Evolutionary conservation across 2,329 filamentous ascomycete species (phyloP).

Genomic region (Colletotrichum ledebouriae): DNA sequence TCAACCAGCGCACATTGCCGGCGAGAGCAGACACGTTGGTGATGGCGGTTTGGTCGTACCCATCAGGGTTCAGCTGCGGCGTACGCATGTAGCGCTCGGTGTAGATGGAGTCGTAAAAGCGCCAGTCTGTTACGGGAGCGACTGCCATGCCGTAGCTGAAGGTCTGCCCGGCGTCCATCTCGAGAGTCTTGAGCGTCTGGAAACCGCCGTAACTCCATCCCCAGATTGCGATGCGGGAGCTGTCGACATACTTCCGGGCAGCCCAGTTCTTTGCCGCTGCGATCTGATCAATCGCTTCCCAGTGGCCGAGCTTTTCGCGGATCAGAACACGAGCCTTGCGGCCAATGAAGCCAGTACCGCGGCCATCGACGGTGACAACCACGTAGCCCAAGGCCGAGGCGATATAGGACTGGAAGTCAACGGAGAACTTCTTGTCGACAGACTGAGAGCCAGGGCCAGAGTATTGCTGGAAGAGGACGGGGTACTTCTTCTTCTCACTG

Average conservation of each 20-base stretch:
- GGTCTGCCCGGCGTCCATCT: slow-evolving; percentile 88
- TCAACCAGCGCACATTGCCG: slow-evolving; percentile 85
- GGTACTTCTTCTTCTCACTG: slow-evolving; percentile 85
- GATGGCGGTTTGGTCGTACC: slow-evolving; percentile 83
- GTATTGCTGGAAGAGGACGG: slow-evolving; percentile 95
- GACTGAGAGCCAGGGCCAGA: slow-evolving; percentile 93
- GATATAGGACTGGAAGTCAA: slow-evolving; percentile 93
- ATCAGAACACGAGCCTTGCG: slow-evolving; percentile 86
- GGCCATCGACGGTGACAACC: slow-evolving; percentile 93
- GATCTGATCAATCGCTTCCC: slow-evolving; percentile 92
- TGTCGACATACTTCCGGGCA: slow-evolving; percentile 84
- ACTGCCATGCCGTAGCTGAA: slow-evolving; percentile 99
- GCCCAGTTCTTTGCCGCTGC: slow-evolving; percentile 89
- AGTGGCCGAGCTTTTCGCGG: slow-evolving; percentile 85
- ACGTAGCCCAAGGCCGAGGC: slow-evolving; percentile 90
- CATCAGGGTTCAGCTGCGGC: slow-evolving; percentile 82
- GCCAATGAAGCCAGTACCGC: slow-evolving; percentile 92
- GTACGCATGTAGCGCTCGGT: slow-evolving; percentile 98
- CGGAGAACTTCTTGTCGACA: slow-evolving; percentile 82
- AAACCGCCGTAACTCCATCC: slow-evolving; percentile 99
- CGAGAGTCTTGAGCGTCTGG: slow-evolving; percentile 93
- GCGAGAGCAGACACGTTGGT: slow-evolving; percentile 79
- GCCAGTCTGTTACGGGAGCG: slow-evolving; percentile 98
- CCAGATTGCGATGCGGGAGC: slow-evolving; percentile 89
- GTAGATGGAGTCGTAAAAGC: slow-evolving; percentile 94